Evolutionary conservation across 78 protist genomes (phyloP).

Genomic region (Capsaspora owczarzaki): DNA sequence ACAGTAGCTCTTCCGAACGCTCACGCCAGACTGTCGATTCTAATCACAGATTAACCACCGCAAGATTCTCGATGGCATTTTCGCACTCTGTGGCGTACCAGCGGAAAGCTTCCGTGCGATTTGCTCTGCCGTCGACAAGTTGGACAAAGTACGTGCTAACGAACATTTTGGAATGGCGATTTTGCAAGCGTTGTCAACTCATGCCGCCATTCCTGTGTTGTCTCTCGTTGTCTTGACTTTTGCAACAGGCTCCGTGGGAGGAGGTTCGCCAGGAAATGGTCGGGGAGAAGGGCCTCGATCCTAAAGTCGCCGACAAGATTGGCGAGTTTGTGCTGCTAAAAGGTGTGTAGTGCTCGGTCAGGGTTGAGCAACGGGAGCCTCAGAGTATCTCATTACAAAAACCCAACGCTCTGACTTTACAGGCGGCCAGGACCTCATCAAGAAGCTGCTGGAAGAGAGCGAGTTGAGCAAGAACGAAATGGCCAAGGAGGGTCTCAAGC

Average conservation of each 20-base stretch:
- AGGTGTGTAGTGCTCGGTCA: constrained; percentile 23
- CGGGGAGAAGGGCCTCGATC: constrained; percentile 58
- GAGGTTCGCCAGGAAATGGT: constrained; percentile 79
- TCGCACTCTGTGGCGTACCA: constrained; percentile 87
- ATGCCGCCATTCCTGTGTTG: too few relatives aligned
- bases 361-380: too few relatives aligned
- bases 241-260: constrained; percentile 52
- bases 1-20: too few relatives aligned
- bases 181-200: too few relatives aligned
- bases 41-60: constrained; percentile 60
- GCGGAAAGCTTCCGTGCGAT: constrained; percentile 63
- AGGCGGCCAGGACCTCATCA: constrained; percentile 30
- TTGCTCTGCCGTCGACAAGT: constrained; percentile 89
- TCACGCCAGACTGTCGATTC: too few relatives aligned
- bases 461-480: constrained; percentile 13
- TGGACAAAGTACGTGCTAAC: constrained; percentile 66
- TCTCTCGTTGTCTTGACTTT: background rate
- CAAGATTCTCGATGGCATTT: constrained; percentile 65
- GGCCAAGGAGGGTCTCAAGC: constrained; percentile 51
- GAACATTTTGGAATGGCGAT: too few relatives aligned
- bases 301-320: constrained; percentile 60
- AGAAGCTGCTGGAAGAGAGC: background rate
- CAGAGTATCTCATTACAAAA: background rate
- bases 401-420: background rate
- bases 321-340: constrained; percentile 42